phyloP scores from a whole-genome alignment of 2,329 filamentous ascomycete genomes.

The Elsinoe batatas region DNA sequence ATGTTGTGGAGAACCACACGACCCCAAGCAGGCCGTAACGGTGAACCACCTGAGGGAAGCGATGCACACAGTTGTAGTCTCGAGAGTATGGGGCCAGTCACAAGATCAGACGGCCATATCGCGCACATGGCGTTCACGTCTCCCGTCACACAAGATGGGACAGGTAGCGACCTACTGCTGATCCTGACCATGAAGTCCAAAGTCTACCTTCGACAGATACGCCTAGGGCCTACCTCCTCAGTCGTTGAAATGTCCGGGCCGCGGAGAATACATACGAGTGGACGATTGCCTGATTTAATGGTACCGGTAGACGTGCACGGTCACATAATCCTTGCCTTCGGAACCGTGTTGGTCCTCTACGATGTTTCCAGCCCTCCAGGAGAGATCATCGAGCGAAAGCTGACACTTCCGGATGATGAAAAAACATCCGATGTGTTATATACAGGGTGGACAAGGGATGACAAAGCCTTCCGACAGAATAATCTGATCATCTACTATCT shows the following conservation, averaged over 20 bases:
- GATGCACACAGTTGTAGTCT: neutral
- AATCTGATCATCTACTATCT: neutral
- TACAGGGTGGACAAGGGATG: neutral
- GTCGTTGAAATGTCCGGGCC: neutral
- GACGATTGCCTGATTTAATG: conserved; percentile 14
- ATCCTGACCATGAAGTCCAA: neutral
- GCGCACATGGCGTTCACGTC: conserved; percentile 66
- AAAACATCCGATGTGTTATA: neutral
- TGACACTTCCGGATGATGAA: neutral
- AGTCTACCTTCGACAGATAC: neutral
- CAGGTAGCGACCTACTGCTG: neutral
- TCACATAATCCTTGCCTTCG: conserved; percentile 15
- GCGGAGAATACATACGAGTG: conserved; percentile 8
- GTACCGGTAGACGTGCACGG: conserved; percentile 15
- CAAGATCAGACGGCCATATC: conserved; percentile 58
- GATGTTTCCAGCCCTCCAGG: neutral
- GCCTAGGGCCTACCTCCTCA: neutral
- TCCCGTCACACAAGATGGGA: neutral
- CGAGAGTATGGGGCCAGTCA: conserved; percentile 17
- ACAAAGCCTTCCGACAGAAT: neutral
- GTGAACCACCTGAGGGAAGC: neutral
- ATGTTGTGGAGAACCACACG: neutral
- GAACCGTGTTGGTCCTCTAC: conserved; percentile 6
- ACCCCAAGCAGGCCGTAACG: neutral
- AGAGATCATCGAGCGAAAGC: neutral